Percentiles rank a stretch among this genome's conserved stretches.
These are phyloP conservation scores for Cardamine chenopodiifolia DNA, from an alignment of 345 rosid species.

Conservation along the genomic window DNA sequence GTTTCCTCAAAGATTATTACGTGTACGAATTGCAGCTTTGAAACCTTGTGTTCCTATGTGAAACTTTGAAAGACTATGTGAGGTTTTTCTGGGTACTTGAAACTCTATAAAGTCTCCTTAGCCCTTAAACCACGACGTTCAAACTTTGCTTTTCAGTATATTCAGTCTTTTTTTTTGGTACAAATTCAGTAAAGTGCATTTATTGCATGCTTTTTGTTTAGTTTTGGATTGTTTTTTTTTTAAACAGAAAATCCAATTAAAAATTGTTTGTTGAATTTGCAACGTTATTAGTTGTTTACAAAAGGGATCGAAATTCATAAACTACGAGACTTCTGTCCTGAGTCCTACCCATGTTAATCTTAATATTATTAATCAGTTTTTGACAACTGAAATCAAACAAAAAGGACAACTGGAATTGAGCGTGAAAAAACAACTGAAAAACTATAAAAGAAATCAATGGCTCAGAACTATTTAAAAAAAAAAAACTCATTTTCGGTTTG, in stretches of 20 bases:
- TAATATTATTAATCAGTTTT: slow-evolving; percentile 27
- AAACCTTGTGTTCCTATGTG: not conserved
- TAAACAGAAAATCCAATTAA: not conserved
- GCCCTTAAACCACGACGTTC: not conserved
- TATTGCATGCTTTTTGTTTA: not conserved
- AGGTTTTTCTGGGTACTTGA: not conserved
- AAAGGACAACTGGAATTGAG: slow-evolving; percentile 24
- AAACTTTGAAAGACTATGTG: not conserved
- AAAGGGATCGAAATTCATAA: not conserved
- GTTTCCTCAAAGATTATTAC: not conserved
- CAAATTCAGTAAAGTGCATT: not conserved
- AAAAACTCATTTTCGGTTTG: slow-evolving; percentile 11
- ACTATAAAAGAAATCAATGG: slow-evolving; percentile 15
- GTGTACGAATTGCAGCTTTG: not conserved
- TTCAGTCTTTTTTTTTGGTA: too few species aligned
- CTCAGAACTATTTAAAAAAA: not conserved
- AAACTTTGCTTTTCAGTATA: not conserved
- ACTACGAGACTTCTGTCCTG: slow-evolving; percentile 26
- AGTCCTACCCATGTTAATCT: slow-evolving; percentile 20
- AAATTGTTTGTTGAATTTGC: not conserved
- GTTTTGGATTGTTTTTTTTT: not conserved
- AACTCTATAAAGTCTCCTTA: not conserved
- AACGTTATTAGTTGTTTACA: not conserved
- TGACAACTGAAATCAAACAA: slow-evolving; percentile 17
- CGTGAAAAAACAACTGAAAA: not conserved